These are phyloP conservation scores for Calcarisporium arbuscula DNA, from an alignment of 2,329 filamentous ascomycete genomes.

Conservation along the genomic window DNA sequence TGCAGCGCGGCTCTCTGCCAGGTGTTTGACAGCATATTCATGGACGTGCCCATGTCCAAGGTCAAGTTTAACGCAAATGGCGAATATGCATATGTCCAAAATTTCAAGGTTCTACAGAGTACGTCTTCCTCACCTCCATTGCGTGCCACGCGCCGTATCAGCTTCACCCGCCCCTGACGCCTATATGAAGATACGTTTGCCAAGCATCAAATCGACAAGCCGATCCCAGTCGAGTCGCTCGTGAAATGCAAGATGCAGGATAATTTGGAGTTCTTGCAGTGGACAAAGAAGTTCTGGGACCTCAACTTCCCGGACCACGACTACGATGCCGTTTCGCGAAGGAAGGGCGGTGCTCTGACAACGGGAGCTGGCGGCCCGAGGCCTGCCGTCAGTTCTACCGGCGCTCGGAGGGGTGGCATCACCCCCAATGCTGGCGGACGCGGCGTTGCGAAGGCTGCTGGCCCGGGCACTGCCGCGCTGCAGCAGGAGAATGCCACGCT, in stretches of 20 bases:
- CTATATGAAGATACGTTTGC: conserved; percentile 66
- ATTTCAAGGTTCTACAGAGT: conserved; percentile 98
- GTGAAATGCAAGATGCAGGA: conserved; percentile 99
- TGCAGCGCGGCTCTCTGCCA: conserved; percentile 88
- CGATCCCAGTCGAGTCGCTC: conserved; percentile 79
- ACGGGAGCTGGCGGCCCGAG: conserved; percentile 42
- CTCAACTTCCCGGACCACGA: conserved; percentile 96
- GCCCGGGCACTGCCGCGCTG: conserved; percentile 63
- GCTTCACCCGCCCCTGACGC: too few relatives aligned
- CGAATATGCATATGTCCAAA: conserved; percentile 96
- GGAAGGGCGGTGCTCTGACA: conserved; percentile 68
- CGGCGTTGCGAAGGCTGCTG: conserved; percentile 39
- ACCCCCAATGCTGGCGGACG: conserved; percentile 52
- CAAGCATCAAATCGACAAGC: conserved; percentile 82
- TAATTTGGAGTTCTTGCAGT: conserved; percentile 98
- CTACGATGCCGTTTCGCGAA: conserved; percentile 81
- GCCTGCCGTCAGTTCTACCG: conserved; percentile 42
- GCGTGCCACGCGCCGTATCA: too few relatives aligned
- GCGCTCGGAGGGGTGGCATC: conserved; percentile 49
- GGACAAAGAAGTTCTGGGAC: conserved; percentile 95
- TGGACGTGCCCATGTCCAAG: conserved; percentile 87
- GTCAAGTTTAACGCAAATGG: conserved; percentile 98
- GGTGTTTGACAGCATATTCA: conserved; percentile 96
- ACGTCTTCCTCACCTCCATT: too few relatives aligned
- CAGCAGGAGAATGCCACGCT: conserved; percentile 80